Conservation (phyloP, 306 rosid species). For the Dryas drummondii region DNA sequence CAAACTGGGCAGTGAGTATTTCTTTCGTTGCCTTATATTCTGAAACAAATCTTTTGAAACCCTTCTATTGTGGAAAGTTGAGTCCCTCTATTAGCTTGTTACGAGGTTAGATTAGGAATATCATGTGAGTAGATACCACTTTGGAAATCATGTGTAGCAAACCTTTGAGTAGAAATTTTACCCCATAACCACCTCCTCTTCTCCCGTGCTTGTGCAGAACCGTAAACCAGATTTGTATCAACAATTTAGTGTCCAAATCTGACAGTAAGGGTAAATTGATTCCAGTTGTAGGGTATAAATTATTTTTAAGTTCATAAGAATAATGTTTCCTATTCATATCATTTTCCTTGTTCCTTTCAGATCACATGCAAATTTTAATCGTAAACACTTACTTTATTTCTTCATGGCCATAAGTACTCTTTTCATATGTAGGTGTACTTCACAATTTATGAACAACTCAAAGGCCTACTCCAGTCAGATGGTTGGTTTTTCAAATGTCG, state of each 20-base stretch:
- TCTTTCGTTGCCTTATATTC: conserved; percentile 2
- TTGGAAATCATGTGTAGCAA: no score
- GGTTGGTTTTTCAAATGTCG: conserved; percentile 49
- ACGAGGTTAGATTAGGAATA: no score
- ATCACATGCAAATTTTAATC: neutral
- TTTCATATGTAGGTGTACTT: conserved; percentile 79
- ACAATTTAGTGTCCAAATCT: no score
- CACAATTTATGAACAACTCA: conserved; percentile 81
- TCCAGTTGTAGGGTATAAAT: no score
- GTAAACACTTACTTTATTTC: neutral
- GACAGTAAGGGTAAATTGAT: no score
- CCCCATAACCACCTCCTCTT: no score
- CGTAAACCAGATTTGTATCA: no score
- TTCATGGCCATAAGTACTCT: conserved; percentile 25
- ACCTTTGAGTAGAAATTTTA: no score
- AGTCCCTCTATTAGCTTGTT: neutral
- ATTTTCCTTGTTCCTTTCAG: neutral
- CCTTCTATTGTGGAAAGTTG: neutral
- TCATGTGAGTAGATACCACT: no score
- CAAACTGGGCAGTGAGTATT: conserved; percentile 96
- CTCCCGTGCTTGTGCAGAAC: no score
- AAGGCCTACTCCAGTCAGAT: conserved; percentile 60
- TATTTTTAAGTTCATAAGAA: neutral
- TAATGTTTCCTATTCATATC: neutral
- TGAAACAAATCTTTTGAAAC: neutral